A percentile compares a stretch with the other conserved stretches of the same genome.
phyloP scores from a whole-genome alignment of 495 filamentous ascomycete species.

The Penicilliopsis zonata region DNA sequence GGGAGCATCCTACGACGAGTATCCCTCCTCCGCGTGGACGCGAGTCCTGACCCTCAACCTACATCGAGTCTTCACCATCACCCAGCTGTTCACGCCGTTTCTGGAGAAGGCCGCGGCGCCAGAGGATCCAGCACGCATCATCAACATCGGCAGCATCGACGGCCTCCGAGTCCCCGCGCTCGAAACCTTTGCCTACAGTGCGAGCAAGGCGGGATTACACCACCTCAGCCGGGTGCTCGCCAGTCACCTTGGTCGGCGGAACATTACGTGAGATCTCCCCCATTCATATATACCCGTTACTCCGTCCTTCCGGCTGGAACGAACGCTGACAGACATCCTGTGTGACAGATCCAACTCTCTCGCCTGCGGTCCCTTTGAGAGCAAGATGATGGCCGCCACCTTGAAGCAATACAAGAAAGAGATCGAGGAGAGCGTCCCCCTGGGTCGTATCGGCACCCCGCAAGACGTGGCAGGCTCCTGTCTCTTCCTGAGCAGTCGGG shows the following conservation, averaged over 20 bases:
- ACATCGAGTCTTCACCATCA: conserved; percentile 68
- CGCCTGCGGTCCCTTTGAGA: conserved; percentile 71
- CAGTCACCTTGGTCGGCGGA: conserved; percentile 52
- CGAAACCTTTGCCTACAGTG: conserved; percentile 67
- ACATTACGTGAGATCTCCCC: conserved; percentile 49
- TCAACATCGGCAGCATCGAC: conserved; percentile 66
- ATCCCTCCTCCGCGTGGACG: conserved; percentile 55
- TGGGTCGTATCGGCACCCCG: conserved; percentile 58
- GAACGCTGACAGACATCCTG: not conserved
- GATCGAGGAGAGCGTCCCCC: conserved; percentile 53
- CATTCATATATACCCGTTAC: not conserved
- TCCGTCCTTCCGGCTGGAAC: not conserved
- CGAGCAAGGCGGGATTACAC: conserved; percentile 61
- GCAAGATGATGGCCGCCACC: conserved; percentile 74
- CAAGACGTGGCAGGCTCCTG: conserved; percentile 67
- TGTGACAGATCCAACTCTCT: conserved; percentile 43
- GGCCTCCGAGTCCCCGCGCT: conserved; percentile 53
- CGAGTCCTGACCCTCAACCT: conserved; percentile 71
- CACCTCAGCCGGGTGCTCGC: conserved; percentile 66
- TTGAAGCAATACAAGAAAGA: conserved; percentile 46
- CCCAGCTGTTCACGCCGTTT: conserved; percentile 59
- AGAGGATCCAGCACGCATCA: conserved; percentile 49
- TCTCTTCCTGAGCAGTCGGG: conserved; percentile 58
- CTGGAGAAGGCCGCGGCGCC: conserved; percentile 42
- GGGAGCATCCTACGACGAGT: conserved; percentile 57